Percentiles rank a stretch among this genome's conserved stretches.
Evolutionary conservation across 345 rosid genomes (phyloP).

Genomic region (Syzygium aqueum): DNA sequence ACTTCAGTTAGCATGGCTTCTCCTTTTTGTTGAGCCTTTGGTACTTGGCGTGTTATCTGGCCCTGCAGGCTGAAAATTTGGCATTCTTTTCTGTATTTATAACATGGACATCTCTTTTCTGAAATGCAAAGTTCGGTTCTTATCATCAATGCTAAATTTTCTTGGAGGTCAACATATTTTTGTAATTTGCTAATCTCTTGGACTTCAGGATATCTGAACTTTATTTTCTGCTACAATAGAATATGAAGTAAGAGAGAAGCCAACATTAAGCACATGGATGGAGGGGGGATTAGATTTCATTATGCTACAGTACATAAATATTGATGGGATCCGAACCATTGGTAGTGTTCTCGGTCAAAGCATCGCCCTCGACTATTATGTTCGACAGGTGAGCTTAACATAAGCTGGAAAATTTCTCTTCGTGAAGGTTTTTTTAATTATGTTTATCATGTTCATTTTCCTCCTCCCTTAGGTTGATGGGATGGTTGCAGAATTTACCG

Average conservation of each 20-base stretch:
- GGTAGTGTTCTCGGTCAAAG: conserved; percentile 98
- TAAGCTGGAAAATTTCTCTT: not conserved
- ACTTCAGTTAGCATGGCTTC: not conserved
- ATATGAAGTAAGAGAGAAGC: conserved; percentile 88
- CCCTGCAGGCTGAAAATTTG: not conserved
- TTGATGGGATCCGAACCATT: conserved; percentile 84
- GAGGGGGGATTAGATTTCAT: conserved; percentile 81
- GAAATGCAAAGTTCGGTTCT: not conserved
- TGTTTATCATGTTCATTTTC: not conserved
- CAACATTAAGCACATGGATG: conserved; percentile 77
- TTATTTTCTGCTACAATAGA: conserved; percentile 33
- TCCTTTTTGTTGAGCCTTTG: not conserved
- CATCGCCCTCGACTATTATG: conserved; percentile 94
- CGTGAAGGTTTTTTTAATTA: not conserved
- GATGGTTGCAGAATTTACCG: conserved; percentile 95
- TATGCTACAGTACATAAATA: conserved; percentile 77
- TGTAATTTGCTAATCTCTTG: not conserved
- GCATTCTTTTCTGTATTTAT: not conserved
- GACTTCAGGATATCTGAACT: not conserved
- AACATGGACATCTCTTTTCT: not conserved
- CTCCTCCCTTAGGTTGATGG: conserved; percentile 68
- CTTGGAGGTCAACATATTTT: not conserved
- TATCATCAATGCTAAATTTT: not conserved
- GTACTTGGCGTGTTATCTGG: not conserved
- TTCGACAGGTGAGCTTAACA: conserved; percentile 65